Base-by-base conservation (phyloP, 2,329 filamentous ascomycete genomes). In the Mariannaea sp. region DNA sequence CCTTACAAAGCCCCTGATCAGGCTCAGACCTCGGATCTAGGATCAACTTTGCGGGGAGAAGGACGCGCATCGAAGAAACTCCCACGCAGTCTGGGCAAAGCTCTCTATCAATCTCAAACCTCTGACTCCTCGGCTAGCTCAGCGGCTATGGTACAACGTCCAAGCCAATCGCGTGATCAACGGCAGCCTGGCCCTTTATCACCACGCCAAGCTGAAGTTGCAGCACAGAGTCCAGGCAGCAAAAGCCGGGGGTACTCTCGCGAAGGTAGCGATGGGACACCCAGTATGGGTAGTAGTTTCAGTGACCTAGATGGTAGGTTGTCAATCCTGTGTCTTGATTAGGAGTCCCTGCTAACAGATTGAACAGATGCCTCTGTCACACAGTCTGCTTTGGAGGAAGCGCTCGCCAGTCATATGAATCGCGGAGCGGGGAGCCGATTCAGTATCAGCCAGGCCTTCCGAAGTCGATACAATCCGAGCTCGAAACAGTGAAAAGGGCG, bases 211-310 rank as follows among this genome's bases (percentile, higher is more conserved):
- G 80, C 80, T 12, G 86, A 88, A 64, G 65, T 86, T 42, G 76
- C 80, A 3, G 79, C 78, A 20, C 74, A 81, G 38, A 84, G 80
- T 61, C 80, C 83, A 2, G 71, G 73, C 7, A 73, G 72, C 7
- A 80, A 79, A 55, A 75, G 73, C 22, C 79, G 80, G 62, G 77
- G 75, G 0, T 71, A 75, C 39, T 81, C 80, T 1, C 77, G 79
- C 10, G 85, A 88, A 57, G 83, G 83, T 10, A 90, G 87, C 65
- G 87, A 91, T 57, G 87, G 87, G 12, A 87, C 86, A 12, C 88
- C 87, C 1, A 91, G 88, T 63, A 91, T 92, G 85, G 88, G 89
- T 1, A 93, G 89, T 69, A 92, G 89, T 64, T 94, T 91, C 65
- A 93, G 89, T 71, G 90, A 94, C 73, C 79, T 95, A 36, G 90